phyloP scores from a whole-genome alignment of 805 yeast species.

The Teunomyces tritomae region DNA sequence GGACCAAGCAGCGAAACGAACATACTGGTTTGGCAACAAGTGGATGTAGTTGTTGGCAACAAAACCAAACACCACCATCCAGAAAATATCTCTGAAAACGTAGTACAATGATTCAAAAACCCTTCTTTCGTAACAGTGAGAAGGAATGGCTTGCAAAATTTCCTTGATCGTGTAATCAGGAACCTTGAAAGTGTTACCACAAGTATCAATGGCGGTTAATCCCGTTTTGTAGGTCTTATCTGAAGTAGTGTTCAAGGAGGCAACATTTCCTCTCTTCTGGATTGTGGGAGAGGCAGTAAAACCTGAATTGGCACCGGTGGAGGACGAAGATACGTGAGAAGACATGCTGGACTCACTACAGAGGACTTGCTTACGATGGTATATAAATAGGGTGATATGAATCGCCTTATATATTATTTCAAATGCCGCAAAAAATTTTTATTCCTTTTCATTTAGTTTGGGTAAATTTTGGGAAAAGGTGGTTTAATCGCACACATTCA shows the following conservation, averaged over 20 bases:
- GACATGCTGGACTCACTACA: constrained; percentile 3
- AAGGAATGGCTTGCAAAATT: constrained; percentile 55
- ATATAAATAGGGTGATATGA: not conserved
- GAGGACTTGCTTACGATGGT: not conserved
- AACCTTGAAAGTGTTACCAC: constrained; percentile 54
- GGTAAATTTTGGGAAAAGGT: not conserved
- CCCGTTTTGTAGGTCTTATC: constrained; percentile 2
- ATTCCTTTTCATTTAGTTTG: not conserved
- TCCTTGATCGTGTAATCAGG: constrained; percentile 65
- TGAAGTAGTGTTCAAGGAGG: constrained; percentile 10
- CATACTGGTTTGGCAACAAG: constrained; percentile 13
- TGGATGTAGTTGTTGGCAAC: constrained; percentile 43
- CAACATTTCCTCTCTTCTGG: constrained; percentile 13
- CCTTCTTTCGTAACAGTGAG: constrained; percentile 58
- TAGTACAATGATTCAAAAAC: constrained; percentile 48
- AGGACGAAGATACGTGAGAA: constrained; percentile 6
- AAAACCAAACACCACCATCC: constrained; percentile 43
- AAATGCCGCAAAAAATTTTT: constrained; percentile 2
- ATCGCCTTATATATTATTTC: not conserved
- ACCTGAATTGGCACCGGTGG: constrained; percentile 6
- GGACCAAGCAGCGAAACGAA: constrained; percentile 43
- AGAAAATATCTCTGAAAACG: constrained; percentile 51
- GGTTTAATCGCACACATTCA: not conserved
- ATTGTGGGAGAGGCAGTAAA: constrained; percentile 6
- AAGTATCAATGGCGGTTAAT: constrained; percentile 46